Percentiles rank a stretch among this genome's conserved stretches.
These are phyloP conservation scores for Neonothopanus nambi DNA, from an alignment of 1,284 basidiomycete genomes.

Conservation along the genomic window DNA sequence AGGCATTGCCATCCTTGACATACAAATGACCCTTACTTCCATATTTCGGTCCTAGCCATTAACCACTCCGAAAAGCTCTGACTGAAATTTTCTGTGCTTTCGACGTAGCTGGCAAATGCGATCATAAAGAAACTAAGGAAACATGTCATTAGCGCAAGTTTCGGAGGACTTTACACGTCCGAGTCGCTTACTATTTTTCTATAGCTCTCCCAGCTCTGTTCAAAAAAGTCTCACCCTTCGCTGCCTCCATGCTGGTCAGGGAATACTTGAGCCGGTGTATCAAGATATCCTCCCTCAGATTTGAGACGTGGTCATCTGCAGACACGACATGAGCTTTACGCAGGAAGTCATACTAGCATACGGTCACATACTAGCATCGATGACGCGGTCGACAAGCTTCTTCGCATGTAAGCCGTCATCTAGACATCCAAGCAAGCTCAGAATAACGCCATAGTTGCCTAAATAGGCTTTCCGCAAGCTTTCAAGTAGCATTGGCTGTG, in stretches of 20 bases:
- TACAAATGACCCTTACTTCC: slow-evolving; percentile 67
- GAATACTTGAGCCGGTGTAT: slow-evolving; percentile 84
- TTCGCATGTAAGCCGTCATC: slow-evolving; percentile 85
- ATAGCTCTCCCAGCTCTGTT: slow-evolving; percentile 68
- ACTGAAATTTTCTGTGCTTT: slow-evolving; percentile 65
- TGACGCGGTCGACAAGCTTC: slow-evolving; percentile 82
- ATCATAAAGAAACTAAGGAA: slow-evolving; percentile 85
- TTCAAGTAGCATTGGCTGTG: slow-evolving; percentile 79
- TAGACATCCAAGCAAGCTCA: slow-evolving; percentile 86
- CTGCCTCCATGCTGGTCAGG: slow-evolving; percentile 75
- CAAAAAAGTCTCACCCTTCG: slow-evolving; percentile 55
- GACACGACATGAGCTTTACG: neutral
- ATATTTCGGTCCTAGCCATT: slow-evolving; percentile 88
- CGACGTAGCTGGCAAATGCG: slow-evolving; percentile 91
- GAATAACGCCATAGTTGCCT: slow-evolving; percentile 89
- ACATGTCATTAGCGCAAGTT: slow-evolving; percentile 2
- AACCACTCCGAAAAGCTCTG: slow-evolving; percentile 88
- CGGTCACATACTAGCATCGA: slow-evolving; percentile 75
- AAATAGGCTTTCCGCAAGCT: slow-evolving; percentile 83
- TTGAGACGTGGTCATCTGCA: slow-evolving; percentile 78
- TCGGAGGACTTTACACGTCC: neutral
- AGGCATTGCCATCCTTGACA: slow-evolving; percentile 4
- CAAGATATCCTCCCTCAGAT: slow-evolving; percentile 88
- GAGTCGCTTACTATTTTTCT: slow-evolving; percentile 72
- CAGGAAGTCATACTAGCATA: neutral